These are phyloP conservation scores for Penicillium sp. DNA, from an alignment of 2,329 filamentous ascomycete genomes.

Conservation along the genomic window DNA sequence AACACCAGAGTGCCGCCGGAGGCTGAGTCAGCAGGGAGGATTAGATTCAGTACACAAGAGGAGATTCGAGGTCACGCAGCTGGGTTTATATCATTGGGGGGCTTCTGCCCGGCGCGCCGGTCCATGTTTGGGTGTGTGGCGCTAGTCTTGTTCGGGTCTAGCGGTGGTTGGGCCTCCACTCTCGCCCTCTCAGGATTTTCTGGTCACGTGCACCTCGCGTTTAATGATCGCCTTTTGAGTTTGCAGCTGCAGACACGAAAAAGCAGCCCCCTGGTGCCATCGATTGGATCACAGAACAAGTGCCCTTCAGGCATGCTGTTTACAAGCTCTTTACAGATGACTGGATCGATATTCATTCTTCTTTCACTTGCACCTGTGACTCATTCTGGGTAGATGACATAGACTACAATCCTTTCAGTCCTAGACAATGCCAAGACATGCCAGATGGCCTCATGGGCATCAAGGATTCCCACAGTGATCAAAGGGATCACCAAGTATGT, in stretches of 20 bases:
- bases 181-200: slow-evolving; percentile 30
- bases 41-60: slow-evolving; percentile 32
- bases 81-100: slow-evolving; percentile 52
- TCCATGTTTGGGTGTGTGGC: slow-evolving; percentile 42
- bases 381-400: not conserved
- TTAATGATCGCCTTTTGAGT: not conserved
- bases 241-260: slow-evolving; percentile 3
- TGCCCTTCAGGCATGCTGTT: not conserved
- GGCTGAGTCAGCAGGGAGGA: slow-evolving; percentile 29
- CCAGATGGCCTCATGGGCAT: slow-evolving; percentile 35
- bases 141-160: slow-evolving; percentile 35
- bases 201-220: slow-evolving; percentile 24
- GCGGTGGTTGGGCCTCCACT: slow-evolving; percentile 31
- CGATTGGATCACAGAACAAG: not conserved
- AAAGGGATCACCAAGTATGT: slow-evolving; percentile 18
- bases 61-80: slow-evolving; percentile 47
- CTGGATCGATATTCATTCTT: not conserved
- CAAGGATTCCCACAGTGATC: slow-evolving; percentile 19
- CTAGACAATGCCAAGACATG: slow-evolving; percentile 36
- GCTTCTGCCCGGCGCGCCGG: slow-evolving; percentile 42
- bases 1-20: slow-evolving; percentile 18
- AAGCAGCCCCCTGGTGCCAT: not conserved
- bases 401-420: not conserved
- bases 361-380: not conserved
- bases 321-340: not conserved